Base-by-base conservation (phyloP, 306 rosid genomes). In the Lathyrus sativus region DNA sequence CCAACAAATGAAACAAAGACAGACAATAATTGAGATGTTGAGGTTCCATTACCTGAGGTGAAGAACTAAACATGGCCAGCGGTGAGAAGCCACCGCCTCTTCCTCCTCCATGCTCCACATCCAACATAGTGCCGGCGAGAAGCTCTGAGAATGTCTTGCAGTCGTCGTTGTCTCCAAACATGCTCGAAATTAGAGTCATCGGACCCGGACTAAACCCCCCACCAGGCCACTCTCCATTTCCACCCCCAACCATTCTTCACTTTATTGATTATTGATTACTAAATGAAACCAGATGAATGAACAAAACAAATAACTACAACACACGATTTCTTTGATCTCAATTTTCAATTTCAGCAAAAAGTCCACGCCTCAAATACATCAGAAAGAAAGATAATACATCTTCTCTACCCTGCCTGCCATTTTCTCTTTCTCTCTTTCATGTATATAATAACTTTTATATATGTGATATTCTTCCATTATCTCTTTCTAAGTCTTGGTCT, bases 81-180 rank as follows among this genome's bases (percentile, higher is more conserved):
- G 72, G 31, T 28, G 4, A 54, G 17, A 54, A 24, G 15, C 60
- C 60, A 26, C 17, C 60, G 2, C 6, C 39, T 56, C 62, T 4
- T 56, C 67, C 65, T 26, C 65, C 67, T 6, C 61, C 72, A 44
- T 72, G 74, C 22, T 70, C 90, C 18, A 57, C 76, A 29, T 56
- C 62, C 62, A 29, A 7, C 35, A 80, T 71, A 11, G 91, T 18
- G 2, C 38, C 89, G 22, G 89, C 85, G 28, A 92, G 88, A 0
- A 89, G 91, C 83, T 92, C 95, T 9, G 95, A 89, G 78, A 89
- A 89, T 7, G 96, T 82, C 85, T 81, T 91, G 71, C 74, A 78
- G 57, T 89, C 89, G 2, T 89, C 92, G 78, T 70, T 72, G 3
- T 87, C 89, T n/a, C 85, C 67, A 46, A 89, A 86, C 74, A 89